Base-by-base conservation (phyloP, 306 rosid species). In the Macrotyloma uniflorum region DNA sequence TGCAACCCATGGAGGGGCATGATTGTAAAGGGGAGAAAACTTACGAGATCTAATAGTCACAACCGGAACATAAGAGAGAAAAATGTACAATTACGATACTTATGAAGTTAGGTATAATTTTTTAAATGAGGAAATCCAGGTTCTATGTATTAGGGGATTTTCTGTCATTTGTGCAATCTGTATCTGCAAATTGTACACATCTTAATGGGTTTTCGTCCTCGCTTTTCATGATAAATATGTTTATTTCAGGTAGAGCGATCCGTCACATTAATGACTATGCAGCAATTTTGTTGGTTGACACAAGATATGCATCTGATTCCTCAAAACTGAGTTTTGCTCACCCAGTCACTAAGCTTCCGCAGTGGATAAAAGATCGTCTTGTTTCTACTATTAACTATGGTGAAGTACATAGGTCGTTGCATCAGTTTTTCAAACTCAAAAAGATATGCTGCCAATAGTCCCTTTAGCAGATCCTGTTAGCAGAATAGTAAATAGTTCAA, bases 251-350 rank as follows among this genome's bases (percentile, higher is more conserved):
- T 78, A 89, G 98, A 89, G 98, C 93, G 26, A 92, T 95, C 80
- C 91, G 97, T 80, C 98, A 92, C 53, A 85, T 92, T 63, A 89
- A 92, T 81, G 97, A 95, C 67, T 93, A 91, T 73, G 99, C 99
- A 53, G 93, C 99, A 65, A 86, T 93, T 76, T 74, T 91, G 83
- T 79, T 93, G 77, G 97, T 95, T 42, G 97, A 95, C 38, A 30
- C 80, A 32, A 86, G 98, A 74, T 95, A 92, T 28, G 82, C 92
- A 67, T 81, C 94, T 43, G 88, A 88, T 81, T 88, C 92, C 87
- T 87, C 93, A 5, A 87, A 87, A 72, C 50, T 85, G 75, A 87
- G 88, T 63, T 86, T 87, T 49, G 46, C 84, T 20, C 93, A 85
- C 76, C 89, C 93, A 82, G 74, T 87, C 69, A 87, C 82, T 77